A percentile compares a stretch with the other conserved stretches of the same genome.
phyloP scores from a whole-genome alignment of 2,329 filamentous ascomycete genomes.

The Curvularia lunata region DNA sequence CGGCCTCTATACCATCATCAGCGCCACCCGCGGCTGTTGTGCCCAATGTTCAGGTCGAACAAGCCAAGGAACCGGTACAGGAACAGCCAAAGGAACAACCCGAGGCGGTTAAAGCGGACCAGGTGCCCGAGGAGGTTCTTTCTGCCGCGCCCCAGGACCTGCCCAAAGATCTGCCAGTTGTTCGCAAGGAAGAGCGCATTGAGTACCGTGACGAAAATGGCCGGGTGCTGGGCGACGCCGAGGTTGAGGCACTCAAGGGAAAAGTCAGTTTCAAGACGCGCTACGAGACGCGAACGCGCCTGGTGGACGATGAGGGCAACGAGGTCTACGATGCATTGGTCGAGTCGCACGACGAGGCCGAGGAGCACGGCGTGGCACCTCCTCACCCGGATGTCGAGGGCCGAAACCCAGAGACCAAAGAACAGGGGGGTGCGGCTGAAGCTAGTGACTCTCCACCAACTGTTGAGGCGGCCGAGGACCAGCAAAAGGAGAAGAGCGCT shows the following conservation, averaged over 20 bases:
- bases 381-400: slow-evolving; percentile 65
- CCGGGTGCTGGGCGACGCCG: slow-evolving; percentile 81
- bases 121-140: slow-evolving; percentile 39
- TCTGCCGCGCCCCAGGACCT: slow-evolving; percentile 37
- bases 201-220: slow-evolving; percentile 96
- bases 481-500: slow-evolving; percentile 55
- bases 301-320: slow-evolving; percentile 81
- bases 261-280: slow-evolving; percentile 95
- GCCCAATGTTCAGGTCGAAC: slow-evolving; percentile 17
- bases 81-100: slow-evolving; percentile 19
- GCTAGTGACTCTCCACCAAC: slow-evolving; percentile 51
- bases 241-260: slow-evolving; percentile 83
- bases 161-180: slow-evolving; percentile 42
- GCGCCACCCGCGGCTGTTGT: slow-evolving; percentile 27
- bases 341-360: slow-evolving; percentile 41
- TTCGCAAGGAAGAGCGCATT: slow-evolving; percentile 75
- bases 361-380: slow-evolving; percentile 53
- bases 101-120: slow-evolving; percentile 27
- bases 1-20: slow-evolving; percentile 37
- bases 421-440: slow-evolving; percentile 49
- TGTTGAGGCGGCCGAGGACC: slow-evolving; percentile 50
- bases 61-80: not conserved
- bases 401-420: slow-evolving; percentile 62
- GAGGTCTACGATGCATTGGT: slow-evolving; percentile 65
- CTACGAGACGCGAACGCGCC: slow-evolving; percentile 90